Conservation (phyloP, 2,329 filamentous ascomycete species). For the Incumbomyces delicatus region DNA sequence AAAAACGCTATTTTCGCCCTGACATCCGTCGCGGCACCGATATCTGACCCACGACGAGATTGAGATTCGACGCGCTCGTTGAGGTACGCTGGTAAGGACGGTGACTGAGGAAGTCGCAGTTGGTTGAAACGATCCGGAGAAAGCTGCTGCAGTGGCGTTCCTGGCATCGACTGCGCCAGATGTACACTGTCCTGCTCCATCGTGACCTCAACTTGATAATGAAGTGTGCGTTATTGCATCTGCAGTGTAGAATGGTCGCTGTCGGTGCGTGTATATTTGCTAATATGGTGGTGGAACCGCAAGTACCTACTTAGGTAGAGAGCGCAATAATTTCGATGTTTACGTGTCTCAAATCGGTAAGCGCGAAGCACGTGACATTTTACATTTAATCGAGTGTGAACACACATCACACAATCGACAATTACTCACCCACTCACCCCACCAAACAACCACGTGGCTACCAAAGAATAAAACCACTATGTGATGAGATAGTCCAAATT, state of each 20-base stretch:
- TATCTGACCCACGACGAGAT: conserved; percentile 26
- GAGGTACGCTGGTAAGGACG: conserved; percentile 28
- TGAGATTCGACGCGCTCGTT: conserved; percentile 25
- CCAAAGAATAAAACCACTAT: too few species aligned
- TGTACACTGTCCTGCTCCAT: conserved; percentile 5
- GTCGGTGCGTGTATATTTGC: neutral
- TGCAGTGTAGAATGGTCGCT: neutral
- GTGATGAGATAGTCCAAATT: too few species aligned
- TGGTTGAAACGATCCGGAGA: conserved; percentile 43
- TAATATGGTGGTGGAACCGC: too few species aligned
- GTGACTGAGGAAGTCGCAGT: conserved; percentile 33
- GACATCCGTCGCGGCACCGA: conserved; percentile 26
- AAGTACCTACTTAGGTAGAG: neutral
- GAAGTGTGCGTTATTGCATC: conserved; percentile 5
- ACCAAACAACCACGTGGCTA: too few species aligned
- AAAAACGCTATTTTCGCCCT: conserved; percentile 40
- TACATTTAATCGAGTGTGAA: neutral
- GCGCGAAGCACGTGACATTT: neutral
- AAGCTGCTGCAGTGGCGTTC: conserved; percentile 32
- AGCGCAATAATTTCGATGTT: too few species aligned
- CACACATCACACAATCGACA: too few species aligned
- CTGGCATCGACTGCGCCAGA: conserved; percentile 9
- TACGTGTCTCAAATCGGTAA: too few species aligned
- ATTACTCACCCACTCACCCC: too few species aligned
- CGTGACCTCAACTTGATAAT: neutral